A percentile compares a stretch with the other conserved stretches of the same genome.
phyloP scores from a whole-genome alignment of 2,329 filamentous ascomycete species.

The Raffaelea deltoideospora region DNA sequence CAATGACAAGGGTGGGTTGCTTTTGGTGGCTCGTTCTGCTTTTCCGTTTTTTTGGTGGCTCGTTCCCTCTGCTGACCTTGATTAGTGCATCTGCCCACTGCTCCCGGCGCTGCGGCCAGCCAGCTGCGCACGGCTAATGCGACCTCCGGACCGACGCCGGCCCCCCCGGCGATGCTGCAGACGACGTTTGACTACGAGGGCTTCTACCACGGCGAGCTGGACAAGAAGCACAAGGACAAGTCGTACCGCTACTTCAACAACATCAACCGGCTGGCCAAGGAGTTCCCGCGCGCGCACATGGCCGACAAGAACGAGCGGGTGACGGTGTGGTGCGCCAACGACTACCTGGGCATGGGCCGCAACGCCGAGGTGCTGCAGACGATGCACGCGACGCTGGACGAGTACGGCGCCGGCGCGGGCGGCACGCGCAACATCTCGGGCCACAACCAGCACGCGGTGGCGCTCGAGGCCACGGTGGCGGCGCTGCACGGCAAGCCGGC shows the following conservation, averaged over 20 bases:
- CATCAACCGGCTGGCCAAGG: slow-evolving; percentile 93
- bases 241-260: slow-evolving; percentile 99
- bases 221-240: slow-evolving; percentile 99
- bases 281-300: slow-evolving; percentile 93
- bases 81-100: too few relatives aligned
- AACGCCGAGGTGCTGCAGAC: slow-evolving; percentile 72
- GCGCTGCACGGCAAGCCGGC: slow-evolving; percentile 84
- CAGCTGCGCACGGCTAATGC: too few relatives aligned
- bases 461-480: slow-evolving; percentile 66
- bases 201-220: slow-evolving; percentile 78
- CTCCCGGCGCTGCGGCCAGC: too few relatives aligned
- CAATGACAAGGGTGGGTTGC: slow-evolving; percentile 35
- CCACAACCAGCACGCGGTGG: slow-evolving; percentile 88
- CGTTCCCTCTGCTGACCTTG: too few relatives aligned
- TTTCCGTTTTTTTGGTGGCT: too few relatives aligned
- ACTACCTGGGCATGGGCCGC: slow-evolving; percentile 95
- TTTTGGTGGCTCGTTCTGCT: too few relatives aligned
- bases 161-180: slow-evolving; percentile 6
- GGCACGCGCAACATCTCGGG: slow-evolving; percentile 96
- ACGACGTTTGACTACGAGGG: slow-evolving; percentile 77
- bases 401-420: slow-evolving; percentile 87
- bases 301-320: slow-evolving; percentile 68
- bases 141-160: slow-evolving; percentile 4
- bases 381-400: slow-evolving; percentile 92
- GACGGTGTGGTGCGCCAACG: slow-evolving; percentile 98